These are phyloP conservation scores for Talaromyces sp. DNA, from an alignment of 2,329 filamentous ascomycete species.

Conservation along the genomic window DNA sequence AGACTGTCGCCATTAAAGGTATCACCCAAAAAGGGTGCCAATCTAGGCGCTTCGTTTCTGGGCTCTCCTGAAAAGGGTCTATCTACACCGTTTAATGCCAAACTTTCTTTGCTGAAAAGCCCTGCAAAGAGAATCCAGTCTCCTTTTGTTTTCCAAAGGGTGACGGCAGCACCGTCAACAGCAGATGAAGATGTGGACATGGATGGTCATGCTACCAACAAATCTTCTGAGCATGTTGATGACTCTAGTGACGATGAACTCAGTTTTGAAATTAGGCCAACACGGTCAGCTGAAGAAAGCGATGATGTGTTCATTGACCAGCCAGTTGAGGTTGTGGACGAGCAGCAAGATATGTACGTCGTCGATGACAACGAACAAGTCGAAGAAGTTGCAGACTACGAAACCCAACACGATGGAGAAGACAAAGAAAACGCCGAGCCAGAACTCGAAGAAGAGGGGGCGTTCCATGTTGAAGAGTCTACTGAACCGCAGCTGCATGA, in stretches of 20 bases:
- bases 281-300: background rate
- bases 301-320: slow-evolving; percentile 13
- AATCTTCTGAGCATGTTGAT: slow-evolving; percentile 9
- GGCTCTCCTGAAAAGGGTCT: slow-evolving; percentile 28
- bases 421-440: background rate
- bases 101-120: slow-evolving; percentile 37
- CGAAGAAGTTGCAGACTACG: background rate
- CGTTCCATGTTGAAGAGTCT: background rate
- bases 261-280: background rate
- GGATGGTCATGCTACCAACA: slow-evolving; percentile 1
- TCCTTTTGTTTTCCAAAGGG: slow-evolving; percentile 28
- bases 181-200: slow-evolving; percentile 8
- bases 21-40: slow-evolving; percentile 38
- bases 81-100: slow-evolving; percentile 31
- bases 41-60: slow-evolving; percentile 32
- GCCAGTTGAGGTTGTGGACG: background rate
- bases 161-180: background rate
- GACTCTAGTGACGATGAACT: slow-evolving; percentile 13
- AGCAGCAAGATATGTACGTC: background rate
- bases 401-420: background rate
- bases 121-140: slow-evolving; percentile 41
- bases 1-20: slow-evolving; percentile 37
- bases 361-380: background rate
- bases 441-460: background rate
- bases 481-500: background rate